Evolutionary conservation across 768 basidiomycete genomes (phyloP).

Genomic region (Mycena galericulata): DNA sequence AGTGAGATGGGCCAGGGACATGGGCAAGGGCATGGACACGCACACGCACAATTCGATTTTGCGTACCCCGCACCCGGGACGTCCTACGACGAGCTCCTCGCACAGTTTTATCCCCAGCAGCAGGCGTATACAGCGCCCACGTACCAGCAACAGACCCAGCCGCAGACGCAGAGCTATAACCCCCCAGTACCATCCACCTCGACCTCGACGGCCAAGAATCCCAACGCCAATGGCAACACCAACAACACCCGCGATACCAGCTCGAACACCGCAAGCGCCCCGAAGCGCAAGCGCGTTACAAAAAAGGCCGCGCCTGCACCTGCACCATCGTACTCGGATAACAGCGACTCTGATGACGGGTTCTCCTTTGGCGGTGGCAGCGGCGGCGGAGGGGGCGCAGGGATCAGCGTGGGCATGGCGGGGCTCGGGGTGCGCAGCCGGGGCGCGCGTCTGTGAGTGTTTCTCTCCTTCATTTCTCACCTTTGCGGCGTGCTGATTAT

Average conservation of each 20-base stretch:
- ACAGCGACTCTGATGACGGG: conserved; percentile 54
- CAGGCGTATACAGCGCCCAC: conserved; percentile 26
- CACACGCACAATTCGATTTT: conserved; percentile 27
- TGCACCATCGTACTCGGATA: conserved; percentile 38
- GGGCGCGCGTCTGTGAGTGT: conserved; percentile 35
- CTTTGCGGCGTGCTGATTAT: conserved; percentile 41
- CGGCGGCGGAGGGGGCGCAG: conserved; percentile 42
- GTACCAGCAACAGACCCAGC: conserved; percentile 31
- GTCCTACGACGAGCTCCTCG: conserved; percentile 32
- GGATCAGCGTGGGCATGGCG: conserved; percentile 60
- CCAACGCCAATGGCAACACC: conserved; percentile 15
- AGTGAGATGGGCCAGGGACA: background rate
- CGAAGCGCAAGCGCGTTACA: conserved; percentile 45
- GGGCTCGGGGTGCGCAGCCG: conserved; percentile 55
- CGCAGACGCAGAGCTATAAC: conserved; percentile 24
- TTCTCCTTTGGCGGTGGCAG: conserved; percentile 36
- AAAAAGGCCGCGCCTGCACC: conserved; percentile 39
- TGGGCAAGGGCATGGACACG: too few species aligned
- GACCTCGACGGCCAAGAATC: conserved; percentile 6
- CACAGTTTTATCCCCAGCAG: conserved; percentile 40
- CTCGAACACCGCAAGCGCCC: conserved; percentile 7
- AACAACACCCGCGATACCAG: conserved; percentile 33
- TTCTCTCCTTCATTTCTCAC: background rate
- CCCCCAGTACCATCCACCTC: conserved; percentile 13
- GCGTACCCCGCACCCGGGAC: conserved; percentile 34